A percentile compares a stretch with the other conserved stretches of the same genome.
Conservation (phyloP, 2,329 filamentous ascomycete species). For the Fusarium multiceps region DNA sequence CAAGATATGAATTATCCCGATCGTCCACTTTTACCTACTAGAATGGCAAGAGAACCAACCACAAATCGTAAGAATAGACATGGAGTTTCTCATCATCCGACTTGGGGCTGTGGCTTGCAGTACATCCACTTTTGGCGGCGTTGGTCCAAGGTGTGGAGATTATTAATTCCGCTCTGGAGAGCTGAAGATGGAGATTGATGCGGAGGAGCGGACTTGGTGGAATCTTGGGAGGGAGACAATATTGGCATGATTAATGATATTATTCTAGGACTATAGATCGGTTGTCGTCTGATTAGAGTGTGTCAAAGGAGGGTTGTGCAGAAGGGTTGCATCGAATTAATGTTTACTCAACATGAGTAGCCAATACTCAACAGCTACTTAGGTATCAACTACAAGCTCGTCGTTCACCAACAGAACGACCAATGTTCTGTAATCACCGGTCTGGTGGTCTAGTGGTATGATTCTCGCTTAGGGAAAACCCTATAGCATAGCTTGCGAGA, state of each 20-base stretch:
- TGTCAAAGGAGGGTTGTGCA: neutral
- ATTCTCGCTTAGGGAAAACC: constrained; percentile 74
- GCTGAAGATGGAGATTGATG: neutral
- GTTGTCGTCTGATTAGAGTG: neutral
- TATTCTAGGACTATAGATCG: neutral
- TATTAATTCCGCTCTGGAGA: constrained; percentile 39
- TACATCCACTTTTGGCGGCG: constrained; percentile 5
- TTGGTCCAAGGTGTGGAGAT: constrained; percentile 25
- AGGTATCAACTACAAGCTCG: accelerated
- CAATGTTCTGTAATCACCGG: constrained; percentile 36
- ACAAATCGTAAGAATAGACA: constrained; percentile 1
- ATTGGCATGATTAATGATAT: neutral
- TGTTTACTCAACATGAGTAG: neutral
- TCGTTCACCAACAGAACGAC: constrained; percentile 3
- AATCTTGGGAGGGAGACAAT: too few species aligned
- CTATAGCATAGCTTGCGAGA: constrained; percentile 55
- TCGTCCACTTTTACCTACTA: neutral
- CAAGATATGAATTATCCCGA: constrained; percentile 31
- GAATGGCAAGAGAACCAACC: constrained; percentile 6
- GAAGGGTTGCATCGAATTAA: neutral
- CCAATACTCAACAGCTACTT: accelerated
- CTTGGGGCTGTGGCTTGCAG: constrained; percentile 34
- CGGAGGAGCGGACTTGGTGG: constrained; percentile 43
- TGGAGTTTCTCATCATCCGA: constrained; percentile 35
- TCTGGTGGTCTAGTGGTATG: constrained; percentile 74